Percentiles rank a stretch among this genome's conserved stretches.
phyloP scores from a whole-genome alignment of 2,329 filamentous ascomycete species.

The Colletotrichum graminicola region DNA sequence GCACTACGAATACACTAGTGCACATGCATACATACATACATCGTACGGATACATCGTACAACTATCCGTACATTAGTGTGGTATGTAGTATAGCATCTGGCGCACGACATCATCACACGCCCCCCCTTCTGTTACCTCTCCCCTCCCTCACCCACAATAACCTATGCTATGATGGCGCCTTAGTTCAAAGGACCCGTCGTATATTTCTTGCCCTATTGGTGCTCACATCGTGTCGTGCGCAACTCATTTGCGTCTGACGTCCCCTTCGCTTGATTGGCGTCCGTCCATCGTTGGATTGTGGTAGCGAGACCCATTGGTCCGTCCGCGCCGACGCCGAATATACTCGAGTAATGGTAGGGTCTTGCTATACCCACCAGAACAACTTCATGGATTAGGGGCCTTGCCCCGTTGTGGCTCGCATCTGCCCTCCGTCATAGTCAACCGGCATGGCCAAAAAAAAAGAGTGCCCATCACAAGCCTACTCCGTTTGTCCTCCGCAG shows the following conservation, averaged over 20 bases:
- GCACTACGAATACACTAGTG: too few species aligned
- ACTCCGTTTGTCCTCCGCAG: conserved; percentile 18
- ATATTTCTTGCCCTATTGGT: conserved; percentile 39
- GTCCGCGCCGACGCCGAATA: conserved; percentile 12
- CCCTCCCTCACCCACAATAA: conserved; percentile 8
- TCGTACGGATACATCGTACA: too few species aligned
- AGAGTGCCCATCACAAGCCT: conserved; percentile 27
- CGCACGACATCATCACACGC: conserved; percentile 33
- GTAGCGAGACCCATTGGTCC: conserved; percentile 21
- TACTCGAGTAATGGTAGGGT: neutral
- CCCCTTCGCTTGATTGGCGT: conserved; percentile 19
- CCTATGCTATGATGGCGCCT: conserved; percentile 39
- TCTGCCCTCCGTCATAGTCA: conserved; percentile 25
- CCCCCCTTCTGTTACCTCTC: conserved; percentile 8
- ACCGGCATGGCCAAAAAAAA: conserved; percentile 12
- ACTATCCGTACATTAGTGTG: too few species aligned
- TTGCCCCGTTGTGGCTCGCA: conserved; percentile 40
- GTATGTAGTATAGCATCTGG: neutral
- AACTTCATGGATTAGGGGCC: conserved; percentile 38
- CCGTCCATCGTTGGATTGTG: neutral
- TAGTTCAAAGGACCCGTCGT: conserved; percentile 29
- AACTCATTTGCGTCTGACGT: conserved; percentile 28
- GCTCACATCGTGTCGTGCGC: conserved; percentile 27
- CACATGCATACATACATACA: too few species aligned
- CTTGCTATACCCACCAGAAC: conserved; percentile 34